Evolutionary conservation across 2,329 filamentous ascomycete genomes (phyloP), one percentile per base, ranked within the genome.

Genomic region (Xylariaceae sp.): DNA sequence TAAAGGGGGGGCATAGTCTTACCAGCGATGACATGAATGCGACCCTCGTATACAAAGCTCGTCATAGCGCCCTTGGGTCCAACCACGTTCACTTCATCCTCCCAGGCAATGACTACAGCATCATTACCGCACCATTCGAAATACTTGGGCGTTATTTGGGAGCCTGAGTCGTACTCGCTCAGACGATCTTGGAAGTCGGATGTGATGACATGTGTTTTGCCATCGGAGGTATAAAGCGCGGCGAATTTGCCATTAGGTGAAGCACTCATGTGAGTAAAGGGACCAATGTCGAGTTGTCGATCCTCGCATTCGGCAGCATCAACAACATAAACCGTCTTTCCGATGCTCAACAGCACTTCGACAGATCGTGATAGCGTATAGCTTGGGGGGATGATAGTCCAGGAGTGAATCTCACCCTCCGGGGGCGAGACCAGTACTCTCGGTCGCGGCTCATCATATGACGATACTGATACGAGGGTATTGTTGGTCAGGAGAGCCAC

Each of bases 81-180:
- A 61, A 99, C 88, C 34, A 99, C 82, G 70, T 97, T 94, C 3
- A 99, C 88, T 73, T 99, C 94, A 70, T 99, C 94, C 71, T 97
- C 94, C 94, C 94, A 99, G 0, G 92, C 92, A 68, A 99, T 85
- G 34, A 96, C 85, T 2, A 94, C 89, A 11, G 92, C 91, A 74
- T 97, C 93, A 68, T 94, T 93, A 4, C 94, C 94, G 73, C 94
- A 99, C 94, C 94, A 99, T 68, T 94, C 88, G 62, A 99, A 82
- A 64, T 94, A 90, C 68, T 90, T 88, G 2, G 94, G 94, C 1
- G 88, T 82, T 4, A 91, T 96, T 72, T 88, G 88, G 8, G 90
- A 92, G 66, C 87, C 87, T 0, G 92, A 93, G 69, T 96, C 87
- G 71, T 97, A 93, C 75, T 97, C 92, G 71, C 92, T 93, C 63